A percentile compares a stretch with the other conserved stretches of the same genome.
Conservation (phyloP, 23 red algal genomes). For the Gracilaria vermiculophylla region DNA sequence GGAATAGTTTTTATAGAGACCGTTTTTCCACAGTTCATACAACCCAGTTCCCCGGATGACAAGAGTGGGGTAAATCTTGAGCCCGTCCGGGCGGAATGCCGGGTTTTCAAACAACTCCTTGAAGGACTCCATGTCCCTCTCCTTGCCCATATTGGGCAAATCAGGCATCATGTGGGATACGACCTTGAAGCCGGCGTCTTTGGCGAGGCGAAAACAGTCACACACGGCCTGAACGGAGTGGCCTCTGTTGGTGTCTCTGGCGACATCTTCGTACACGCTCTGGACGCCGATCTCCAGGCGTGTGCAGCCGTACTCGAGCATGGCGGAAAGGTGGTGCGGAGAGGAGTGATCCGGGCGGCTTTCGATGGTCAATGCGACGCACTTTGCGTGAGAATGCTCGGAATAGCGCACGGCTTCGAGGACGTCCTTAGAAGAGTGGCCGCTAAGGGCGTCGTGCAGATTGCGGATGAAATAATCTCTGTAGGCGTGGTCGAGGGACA, state of each 20-base stretch:
- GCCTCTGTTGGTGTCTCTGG: conserved; percentile 91
- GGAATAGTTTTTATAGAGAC: conserved; percentile 87
- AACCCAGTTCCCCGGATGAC: conserved; percentile 91
- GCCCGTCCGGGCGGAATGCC: conserved; percentile 94
- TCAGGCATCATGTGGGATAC: conserved; percentile 99
- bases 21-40: conserved; percentile 98
- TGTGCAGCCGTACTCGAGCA: conserved; percentile 98
- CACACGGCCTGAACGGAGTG: conserved; percentile 95
- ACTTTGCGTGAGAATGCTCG: conserved; percentile 78
- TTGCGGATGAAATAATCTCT: conserved; percentile 99
- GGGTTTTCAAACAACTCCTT: conserved; percentile 99
- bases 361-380: conserved; percentile 97
- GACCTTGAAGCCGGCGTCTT: conserved; percentile 99
- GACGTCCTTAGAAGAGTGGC: conserved; percentile 76
- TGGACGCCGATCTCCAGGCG: conserved; percentile 98
- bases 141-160: conserved; percentile 94
- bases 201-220: conserved; percentile 94
- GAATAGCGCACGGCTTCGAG: conserved; percentile 90
- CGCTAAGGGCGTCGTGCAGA: conserved; percentile 94
- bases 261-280: conserved; percentile 98
- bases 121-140: conserved; percentile 97
- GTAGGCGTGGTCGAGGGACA: conserved; percentile 86
- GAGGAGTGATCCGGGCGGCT: conserved; percentile 96
- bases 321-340: conserved; percentile 84
- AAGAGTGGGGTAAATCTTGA: conserved; percentile 99